Base-by-base conservation (phyloP, 2,329 filamentous ascomycete species). In the Tolypocladium sp. region DNA sequence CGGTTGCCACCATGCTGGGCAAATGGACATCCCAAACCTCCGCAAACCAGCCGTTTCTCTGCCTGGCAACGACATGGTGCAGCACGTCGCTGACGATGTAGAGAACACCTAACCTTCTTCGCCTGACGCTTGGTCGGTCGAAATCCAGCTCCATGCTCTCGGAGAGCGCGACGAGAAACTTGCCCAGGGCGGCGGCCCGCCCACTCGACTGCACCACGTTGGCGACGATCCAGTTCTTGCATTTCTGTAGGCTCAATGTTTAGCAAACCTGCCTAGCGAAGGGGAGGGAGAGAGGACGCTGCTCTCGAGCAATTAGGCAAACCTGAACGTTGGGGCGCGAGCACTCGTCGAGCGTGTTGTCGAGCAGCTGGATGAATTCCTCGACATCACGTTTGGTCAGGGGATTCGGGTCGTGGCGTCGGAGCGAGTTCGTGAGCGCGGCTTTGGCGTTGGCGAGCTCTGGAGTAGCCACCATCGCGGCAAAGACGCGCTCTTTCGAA, bases 271-370 rank as follows among this genome's bases (percentile, higher is more conserved):
- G 57, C 60, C 53, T 59, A 61, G 52, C 49, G 38, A 38, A 54
- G 15, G 37, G 4, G 27, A 55, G 37, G 51, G 55, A 62, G 59
- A 61, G 51, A 27, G 25, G 27, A 17, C 15, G 58, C 35, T 10
- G 38, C 30, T 66, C 62, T 63, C 62, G 63, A 69, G 66, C 63
- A 61, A 69, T 67, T 65, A 73, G 71, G 80, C 88, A 91, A 90
- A 94, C 90, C 90, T 94, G 90, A 81, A 94, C 88, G 79, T 93
- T 92, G 79, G 80, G 76, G 70, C 86, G 82, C 69, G 89, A 90
- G 83, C 90, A 93, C 77, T 85, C 82, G 75, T 81, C 76, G 70
- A 90, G 76, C 67, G 82, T 82, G 70, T 80, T 76, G 72, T 86
- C 82, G 68, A 94, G 79, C 61, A 85, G 78, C 63, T 76, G 71